Evolutionary conservation across 306 rosid genomes (phyloP).

Genomic region (Heteromeles arbutifolia): DNA sequence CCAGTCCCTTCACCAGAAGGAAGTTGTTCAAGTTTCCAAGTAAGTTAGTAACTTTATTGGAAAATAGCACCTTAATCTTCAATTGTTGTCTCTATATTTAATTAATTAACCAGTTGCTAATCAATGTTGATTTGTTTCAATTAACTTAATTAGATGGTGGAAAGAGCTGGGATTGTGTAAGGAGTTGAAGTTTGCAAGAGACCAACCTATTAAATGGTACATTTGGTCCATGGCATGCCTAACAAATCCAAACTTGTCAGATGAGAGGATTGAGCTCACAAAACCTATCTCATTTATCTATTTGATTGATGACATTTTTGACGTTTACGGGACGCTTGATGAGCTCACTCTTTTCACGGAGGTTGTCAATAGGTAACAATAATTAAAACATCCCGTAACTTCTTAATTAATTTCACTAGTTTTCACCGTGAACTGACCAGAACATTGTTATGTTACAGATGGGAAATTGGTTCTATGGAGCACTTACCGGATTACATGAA

Average conservation of each 20-base stretch:
- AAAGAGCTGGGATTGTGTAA: conserved; percentile 41
- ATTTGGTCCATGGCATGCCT: conserved; percentile 48
- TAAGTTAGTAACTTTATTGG: conserved; percentile 10
- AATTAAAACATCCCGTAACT: not conserved
- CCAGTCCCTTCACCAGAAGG: conserved; percentile 31
- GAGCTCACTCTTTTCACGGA: conserved; percentile 59
- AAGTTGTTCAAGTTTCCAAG: conserved; percentile 37
- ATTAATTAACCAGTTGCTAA: not conserved
- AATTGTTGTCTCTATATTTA: too few relatives aligned
- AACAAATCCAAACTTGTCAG: conserved; percentile 37
- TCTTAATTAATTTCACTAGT: not conserved
- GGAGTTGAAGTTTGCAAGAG: conserved; percentile 44
- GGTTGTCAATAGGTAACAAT: conserved; percentile 37
- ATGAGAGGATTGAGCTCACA: conserved; percentile 62
- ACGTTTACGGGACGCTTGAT: conserved; percentile 47
- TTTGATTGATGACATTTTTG: conserved; percentile 60
- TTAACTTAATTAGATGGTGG: conserved; percentile 52
- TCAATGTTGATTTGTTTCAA: not conserved
- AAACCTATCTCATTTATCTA: conserved; percentile 59
- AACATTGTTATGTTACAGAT: conserved; percentile 23
- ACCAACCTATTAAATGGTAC: conserved; percentile 76
- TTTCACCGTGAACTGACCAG: not conserved
- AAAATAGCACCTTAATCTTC: too few relatives aligned
- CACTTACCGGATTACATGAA: conserved; percentile 50
- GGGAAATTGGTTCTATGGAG: conserved; percentile 42